A percentile compares a stretch with the other conserved stretches of the same genome.
phyloP scores from a whole-genome alignment of 768 basidiomycete genomes.

The Suillus fuscotomentosus region DNA sequence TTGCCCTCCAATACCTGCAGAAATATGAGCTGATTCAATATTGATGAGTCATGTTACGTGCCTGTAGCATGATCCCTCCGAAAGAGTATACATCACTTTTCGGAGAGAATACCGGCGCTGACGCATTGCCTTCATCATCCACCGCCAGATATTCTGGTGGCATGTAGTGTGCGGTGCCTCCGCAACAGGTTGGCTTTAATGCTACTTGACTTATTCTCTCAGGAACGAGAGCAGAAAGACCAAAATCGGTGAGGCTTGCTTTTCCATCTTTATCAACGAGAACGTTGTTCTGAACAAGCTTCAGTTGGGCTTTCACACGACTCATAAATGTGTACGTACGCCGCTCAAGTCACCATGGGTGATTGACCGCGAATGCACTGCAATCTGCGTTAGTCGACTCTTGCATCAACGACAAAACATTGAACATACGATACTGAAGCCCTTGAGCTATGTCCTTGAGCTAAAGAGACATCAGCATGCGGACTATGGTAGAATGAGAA shows the following conservation, averaged over 20 bases:
- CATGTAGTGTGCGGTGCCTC: slow-evolving; percentile 19
- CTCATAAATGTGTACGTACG: slow-evolving; percentile 11
- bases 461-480: neutral
- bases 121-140: neutral
- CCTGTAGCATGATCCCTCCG: slow-evolving; percentile 28
- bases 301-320: neutral
- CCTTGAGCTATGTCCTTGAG: neutral
- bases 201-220: slow-evolving; percentile 10
- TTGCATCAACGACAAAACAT: slow-evolving; percentile 6
- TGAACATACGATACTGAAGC: neutral
- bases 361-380: slow-evolving; percentile 20
- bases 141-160: neutral
- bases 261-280: slow-evolving; percentile 14
- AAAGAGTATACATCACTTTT: slow-evolving; percentile 10
- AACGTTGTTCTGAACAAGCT: slow-evolving; percentile 3
- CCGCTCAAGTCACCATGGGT: slow-evolving; percentile 31
- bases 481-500: neutral
- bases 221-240: slow-evolving; percentile 1
- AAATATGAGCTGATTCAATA: too few species aligned
- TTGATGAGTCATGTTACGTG: neutral
- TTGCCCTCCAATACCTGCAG: neutral
- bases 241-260: slow-evolving; percentile 5
- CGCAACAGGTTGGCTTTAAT: neutral
- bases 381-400: neutral
- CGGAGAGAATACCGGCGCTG: neutral